A percentile compares a stretch with the other conserved stretches of the same genome.
Evolutionary conservation across 2,329 filamentous ascomycete genomes (phyloP).

Genomic region (Graphilbum sp.): DNA sequence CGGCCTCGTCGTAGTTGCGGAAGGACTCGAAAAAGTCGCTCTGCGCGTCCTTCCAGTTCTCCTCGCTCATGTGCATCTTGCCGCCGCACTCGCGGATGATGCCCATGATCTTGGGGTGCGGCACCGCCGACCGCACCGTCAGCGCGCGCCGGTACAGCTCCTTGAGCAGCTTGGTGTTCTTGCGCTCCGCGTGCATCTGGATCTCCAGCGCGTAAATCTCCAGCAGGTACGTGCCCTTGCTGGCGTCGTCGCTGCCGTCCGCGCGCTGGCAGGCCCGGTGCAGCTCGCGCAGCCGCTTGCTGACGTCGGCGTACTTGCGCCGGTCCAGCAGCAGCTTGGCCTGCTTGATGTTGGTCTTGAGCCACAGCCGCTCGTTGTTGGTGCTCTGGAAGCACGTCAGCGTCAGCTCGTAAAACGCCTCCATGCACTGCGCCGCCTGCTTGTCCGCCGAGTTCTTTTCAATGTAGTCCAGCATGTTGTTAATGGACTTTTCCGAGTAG

Average conservation of each 20-base stretch:
- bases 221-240: slow-evolving; percentile 88
- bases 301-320: slow-evolving; percentile 68
- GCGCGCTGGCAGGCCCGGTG: slow-evolving; percentile 77
- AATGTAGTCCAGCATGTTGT: slow-evolving; percentile 97
- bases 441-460: slow-evolving; percentile 72
- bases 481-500: slow-evolving; percentile 98
- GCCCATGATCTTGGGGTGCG: slow-evolving; percentile 97
- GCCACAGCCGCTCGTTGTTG: slow-evolving; percentile 92
- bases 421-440: slow-evolving; percentile 66
- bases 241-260: slow-evolving; percentile 79
- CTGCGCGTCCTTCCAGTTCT: slow-evolving; percentile 96
- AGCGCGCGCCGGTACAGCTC: slow-evolving; percentile 80
- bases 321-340: slow-evolving; percentile 81
- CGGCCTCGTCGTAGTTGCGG: slow-evolving; percentile 96
- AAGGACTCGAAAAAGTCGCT: slow-evolving; percentile 98
- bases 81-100: slow-evolving; percentile 97
- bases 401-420: slow-evolving; percentile 87
- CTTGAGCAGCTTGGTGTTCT: slow-evolving; percentile 96
- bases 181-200: slow-evolving; percentile 93
- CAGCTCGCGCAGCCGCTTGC: slow-evolving; percentile 72
- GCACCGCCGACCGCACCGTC: slow-evolving; percentile 87
- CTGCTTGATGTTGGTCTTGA: slow-evolving; percentile 97
- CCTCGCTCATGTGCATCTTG: slow-evolving; percentile 99
- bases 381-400: slow-evolving; percentile 91
- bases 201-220: slow-evolving; percentile 97